phyloP scores from a whole-genome alignment of 305 asterid genomes.

The Fraxinus baroniana region DNA sequence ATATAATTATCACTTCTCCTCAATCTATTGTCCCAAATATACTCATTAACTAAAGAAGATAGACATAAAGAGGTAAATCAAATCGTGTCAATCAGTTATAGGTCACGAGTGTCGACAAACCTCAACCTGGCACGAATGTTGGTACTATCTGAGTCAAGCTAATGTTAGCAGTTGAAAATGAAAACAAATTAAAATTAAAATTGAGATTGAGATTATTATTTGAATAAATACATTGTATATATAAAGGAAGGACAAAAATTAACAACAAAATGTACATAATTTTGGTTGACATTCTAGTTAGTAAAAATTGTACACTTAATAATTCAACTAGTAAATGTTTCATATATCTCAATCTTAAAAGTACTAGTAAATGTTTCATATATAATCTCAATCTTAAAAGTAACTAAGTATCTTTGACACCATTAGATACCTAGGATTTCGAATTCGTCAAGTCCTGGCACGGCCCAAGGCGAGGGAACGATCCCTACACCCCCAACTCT shows the following conservation, averaged over 20 bases:
- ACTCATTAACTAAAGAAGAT: no score
- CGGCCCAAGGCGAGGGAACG: not conserved
- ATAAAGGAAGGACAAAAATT: not conserved
- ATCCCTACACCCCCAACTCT: not conserved
- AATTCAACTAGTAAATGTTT: not conserved
- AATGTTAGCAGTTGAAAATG: no score
- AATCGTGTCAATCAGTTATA: no score
- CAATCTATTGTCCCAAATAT: no score
- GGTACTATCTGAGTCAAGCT: not conserved
- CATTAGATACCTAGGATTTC: not conserved
- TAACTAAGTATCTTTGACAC: not conserved
- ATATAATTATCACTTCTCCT: no score
- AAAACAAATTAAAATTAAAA: no score
- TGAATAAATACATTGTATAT: not conserved
- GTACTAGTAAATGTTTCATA: no score
- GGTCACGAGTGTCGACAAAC: no score
- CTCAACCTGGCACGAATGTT: no score
- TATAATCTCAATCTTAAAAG: no score
- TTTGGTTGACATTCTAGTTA: not conserved
- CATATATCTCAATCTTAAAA: not conserved
- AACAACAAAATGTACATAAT: not conserved
- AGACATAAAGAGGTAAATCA: no score
- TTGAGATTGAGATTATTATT: no score
- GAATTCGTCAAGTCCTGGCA: not conserved
- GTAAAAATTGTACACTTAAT: not conserved